Evolutionary conservation across 495 filamentous ascomycete species (phyloP).

Genomic region (Bombardia bombarda): DNA sequence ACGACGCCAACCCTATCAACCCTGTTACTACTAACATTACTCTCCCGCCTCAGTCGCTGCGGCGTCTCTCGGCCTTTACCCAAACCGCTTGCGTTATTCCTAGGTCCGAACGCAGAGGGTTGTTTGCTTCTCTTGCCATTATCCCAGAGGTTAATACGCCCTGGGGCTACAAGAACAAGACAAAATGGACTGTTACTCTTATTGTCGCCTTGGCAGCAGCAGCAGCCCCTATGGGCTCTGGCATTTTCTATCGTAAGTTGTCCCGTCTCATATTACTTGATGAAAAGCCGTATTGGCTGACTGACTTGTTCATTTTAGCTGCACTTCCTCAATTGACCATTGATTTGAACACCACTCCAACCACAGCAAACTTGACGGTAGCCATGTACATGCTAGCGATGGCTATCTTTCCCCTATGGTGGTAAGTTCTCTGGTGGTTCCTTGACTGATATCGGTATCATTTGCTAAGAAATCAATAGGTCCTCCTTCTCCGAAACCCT

Average conservation of each 20-base stretch:
- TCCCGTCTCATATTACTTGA: no score
- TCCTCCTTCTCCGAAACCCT: constrained; percentile 79
- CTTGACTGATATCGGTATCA: neutral
- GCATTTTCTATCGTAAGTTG: constrained; percentile 73
- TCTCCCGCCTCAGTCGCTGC: constrained; percentile 12
- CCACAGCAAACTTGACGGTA: constrained; percentile 73
- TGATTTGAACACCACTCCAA: constrained; percentile 57
- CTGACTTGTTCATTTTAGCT: no score
- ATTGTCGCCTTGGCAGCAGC: constrained; percentile 69
- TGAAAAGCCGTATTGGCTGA: no score
- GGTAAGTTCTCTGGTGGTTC: constrained; percentile 30
- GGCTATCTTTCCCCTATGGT: constrained; percentile 90
- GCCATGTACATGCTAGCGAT: constrained; percentile 86
- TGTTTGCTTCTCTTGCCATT: constrained; percentile 63
- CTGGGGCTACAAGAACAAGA: constrained; percentile 58
- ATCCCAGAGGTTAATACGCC: constrained; percentile 78
- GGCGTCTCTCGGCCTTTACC: constrained; percentile 28
- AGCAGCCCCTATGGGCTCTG: constrained; percentile 75
- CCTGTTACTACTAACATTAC: neutral
- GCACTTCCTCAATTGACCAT: constrained; percentile 60
- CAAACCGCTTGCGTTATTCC: constrained; percentile 48
- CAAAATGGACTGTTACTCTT: constrained; percentile 82
- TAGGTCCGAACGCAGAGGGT: constrained; percentile 59
- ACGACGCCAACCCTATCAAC: no score
- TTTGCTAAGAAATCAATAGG: no score